Evolutionary conservation across 1,284 basidiomycete species (phyloP).

Genomic region (Pisolithus thermaeus): DNA sequence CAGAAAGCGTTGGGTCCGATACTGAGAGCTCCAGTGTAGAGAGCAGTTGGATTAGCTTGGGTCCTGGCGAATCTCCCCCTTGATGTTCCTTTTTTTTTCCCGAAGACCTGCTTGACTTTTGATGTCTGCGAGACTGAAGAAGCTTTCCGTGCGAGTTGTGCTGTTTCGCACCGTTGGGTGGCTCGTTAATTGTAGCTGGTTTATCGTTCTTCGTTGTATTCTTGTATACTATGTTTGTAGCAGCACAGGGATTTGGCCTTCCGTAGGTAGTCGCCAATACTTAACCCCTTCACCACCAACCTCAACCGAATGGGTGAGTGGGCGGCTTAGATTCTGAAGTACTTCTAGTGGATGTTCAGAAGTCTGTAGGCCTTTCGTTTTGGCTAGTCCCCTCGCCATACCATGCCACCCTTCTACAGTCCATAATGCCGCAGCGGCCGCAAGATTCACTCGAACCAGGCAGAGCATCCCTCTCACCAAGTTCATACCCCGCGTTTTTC

Average conservation of each 20-base stretch:
- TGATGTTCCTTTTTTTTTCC: slow-evolving; percentile 5
- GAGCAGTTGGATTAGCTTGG: slow-evolving; percentile 66
- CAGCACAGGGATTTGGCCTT: background rate
- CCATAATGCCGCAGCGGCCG: slow-evolving; percentile 37
- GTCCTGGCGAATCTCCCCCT: slow-evolving; percentile 16
- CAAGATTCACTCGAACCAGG: slow-evolving; percentile 6
- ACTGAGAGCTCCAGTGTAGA: slow-evolving; percentile 34
- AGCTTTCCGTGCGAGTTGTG: background rate
- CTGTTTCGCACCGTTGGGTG: no score
- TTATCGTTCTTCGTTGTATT: no score
- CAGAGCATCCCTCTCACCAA: slow-evolving; percentile 13
- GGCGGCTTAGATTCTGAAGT: background rate
- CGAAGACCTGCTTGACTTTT: background rate
- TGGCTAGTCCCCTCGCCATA: slow-evolving; percentile 55
- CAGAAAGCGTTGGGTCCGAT: slow-evolving; percentile 56
- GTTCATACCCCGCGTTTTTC: slow-evolving; percentile 53
- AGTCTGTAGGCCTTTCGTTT: slow-evolving; percentile 43
- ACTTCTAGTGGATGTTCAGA: background rate
- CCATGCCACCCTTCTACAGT: slow-evolving; percentile 36
- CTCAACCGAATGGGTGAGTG: background rate
- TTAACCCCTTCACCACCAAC: background rate
- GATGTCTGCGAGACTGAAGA: background rate
- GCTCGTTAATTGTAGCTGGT: no score
- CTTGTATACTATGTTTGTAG: background rate
- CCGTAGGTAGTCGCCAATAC: no score